phyloP scores from a whole-genome alignment of 2,329 filamentous ascomycete species.

The Penicillium sp. region DNA sequence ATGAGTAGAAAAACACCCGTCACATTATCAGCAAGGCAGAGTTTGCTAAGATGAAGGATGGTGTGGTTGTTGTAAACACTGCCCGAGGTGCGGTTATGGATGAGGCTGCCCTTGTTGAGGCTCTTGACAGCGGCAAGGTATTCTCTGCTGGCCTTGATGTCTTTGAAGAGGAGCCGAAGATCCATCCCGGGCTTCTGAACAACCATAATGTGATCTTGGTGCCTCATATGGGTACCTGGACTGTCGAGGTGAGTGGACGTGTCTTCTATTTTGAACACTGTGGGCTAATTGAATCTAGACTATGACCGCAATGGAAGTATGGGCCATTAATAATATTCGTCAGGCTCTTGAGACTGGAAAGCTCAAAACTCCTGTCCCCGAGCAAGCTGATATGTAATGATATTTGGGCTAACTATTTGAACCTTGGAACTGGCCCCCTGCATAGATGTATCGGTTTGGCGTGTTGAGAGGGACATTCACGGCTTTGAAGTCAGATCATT shows the following conservation, averaged over 20 bases:
- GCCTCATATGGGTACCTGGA: slow-evolving; percentile 86
- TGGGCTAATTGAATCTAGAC: slow-evolving; percentile 39
- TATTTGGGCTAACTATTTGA: not conserved
- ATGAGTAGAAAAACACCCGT: slow-evolving; percentile 59
- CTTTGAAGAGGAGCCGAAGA: slow-evolving; percentile 74
- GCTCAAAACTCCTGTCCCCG: slow-evolving; percentile 68
- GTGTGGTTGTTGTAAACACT: slow-evolving; percentile 77
- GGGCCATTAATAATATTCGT: slow-evolving; percentile 69
- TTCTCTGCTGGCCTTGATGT: slow-evolving; percentile 74
- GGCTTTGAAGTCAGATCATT: not conserved
- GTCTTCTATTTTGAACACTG: not conserved
- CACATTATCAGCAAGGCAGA: slow-evolving; percentile 72
- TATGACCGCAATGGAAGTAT: slow-evolving; percentile 66
- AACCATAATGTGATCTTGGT: slow-evolving; percentile 73
- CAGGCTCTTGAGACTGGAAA: slow-evolving; percentile 61
- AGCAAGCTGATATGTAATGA: slow-evolving; percentile 59
- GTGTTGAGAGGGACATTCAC: not conserved
- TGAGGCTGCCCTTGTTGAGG: slow-evolving; percentile 73
- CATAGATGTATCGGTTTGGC: not conserved
- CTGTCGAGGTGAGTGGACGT: slow-evolving; percentile 54
- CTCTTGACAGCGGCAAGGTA: slow-evolving; percentile 69
- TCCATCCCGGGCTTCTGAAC: slow-evolving; percentile 69
- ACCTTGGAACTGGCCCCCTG: not conserved
- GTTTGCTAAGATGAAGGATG: slow-evolving; percentile 75
- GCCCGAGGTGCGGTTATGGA: slow-evolving; percentile 81